Percentiles rank a stretch among this genome's conserved stretches.
Conservation (phyloP, 2,329 filamentous ascomycete species). For the Emericellopsis atlantica region DNA sequence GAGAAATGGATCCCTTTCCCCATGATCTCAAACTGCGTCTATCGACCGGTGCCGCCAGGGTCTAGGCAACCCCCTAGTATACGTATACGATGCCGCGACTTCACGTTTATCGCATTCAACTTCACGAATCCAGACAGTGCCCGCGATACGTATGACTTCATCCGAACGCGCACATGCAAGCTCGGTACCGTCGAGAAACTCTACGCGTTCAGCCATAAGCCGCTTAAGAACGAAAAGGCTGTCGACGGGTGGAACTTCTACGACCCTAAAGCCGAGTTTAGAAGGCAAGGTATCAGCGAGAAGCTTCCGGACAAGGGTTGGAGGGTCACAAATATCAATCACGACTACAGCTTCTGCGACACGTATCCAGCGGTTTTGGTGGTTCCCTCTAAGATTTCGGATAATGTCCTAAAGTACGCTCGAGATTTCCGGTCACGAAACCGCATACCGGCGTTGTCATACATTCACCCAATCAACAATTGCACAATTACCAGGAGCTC, state of each 20-base stretch:
- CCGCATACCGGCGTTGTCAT: slow-evolving; percentile 80
- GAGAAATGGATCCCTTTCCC: slow-evolving; percentile 94
- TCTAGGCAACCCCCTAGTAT: slow-evolving; percentile 69
- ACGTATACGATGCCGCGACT: slow-evolving; percentile 81
- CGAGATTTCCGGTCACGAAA: slow-evolving; percentile 77
- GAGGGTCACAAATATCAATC: slow-evolving; percentile 84
- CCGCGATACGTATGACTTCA: slow-evolving; percentile 76
- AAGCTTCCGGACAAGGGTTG: slow-evolving; percentile 70
- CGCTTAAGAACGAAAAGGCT: slow-evolving; percentile 58
- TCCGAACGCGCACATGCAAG: slow-evolving; percentile 70
- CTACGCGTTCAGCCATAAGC: slow-evolving; percentile 78
- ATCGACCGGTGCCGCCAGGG: slow-evolving; percentile 58
- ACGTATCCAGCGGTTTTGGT: slow-evolving; percentile 81
- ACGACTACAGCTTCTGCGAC: slow-evolving; percentile 79
- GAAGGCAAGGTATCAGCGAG: slow-evolving; percentile 73
- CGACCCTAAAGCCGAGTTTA: slow-evolving; percentile 74
- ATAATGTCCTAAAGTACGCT: slow-evolving; percentile 91
- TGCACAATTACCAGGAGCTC: slow-evolving; percentile 94
- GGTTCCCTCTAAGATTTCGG: slow-evolving; percentile 84
- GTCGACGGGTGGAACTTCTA: slow-evolving; percentile 78
- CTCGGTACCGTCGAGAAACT: slow-evolving; percentile 76
- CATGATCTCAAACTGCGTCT: slow-evolving; percentile 70
- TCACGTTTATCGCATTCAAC: slow-evolving; percentile 85
- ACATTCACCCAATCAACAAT: slow-evolving; percentile 93
- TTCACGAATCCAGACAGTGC: slow-evolving; percentile 64